Evolutionary conservation across 305 asterid species (phyloP).

Genomic region (Fraxinus dipetala): DNA sequence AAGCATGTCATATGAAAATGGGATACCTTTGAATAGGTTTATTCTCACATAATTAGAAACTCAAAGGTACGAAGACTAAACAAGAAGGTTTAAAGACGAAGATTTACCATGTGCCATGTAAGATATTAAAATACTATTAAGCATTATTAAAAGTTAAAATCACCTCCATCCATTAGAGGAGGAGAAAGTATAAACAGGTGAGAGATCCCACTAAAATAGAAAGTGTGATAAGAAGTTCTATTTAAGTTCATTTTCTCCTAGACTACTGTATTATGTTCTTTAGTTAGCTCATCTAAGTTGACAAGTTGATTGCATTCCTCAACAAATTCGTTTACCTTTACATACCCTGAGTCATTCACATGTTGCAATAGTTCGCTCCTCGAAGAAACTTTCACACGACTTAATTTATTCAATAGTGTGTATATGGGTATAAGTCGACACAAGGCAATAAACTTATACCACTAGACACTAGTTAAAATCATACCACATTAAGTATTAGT

Average conservation of each 20-base stretch:
- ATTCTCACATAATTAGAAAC: not conserved
- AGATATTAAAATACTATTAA: too few species aligned
- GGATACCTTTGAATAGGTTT: not conserved
- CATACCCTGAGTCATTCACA: not conserved
- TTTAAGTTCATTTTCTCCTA: not conserved
- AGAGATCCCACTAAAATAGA: not conserved
- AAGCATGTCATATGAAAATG: conserved; percentile 28
- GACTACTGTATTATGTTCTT: not conserved
- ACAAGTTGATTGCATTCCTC: not conserved
- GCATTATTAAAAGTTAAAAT: not conserved
- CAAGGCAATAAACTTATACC: not conserved
- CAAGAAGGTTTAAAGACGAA: not conserved
- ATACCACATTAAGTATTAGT: not conserved
- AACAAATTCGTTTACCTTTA: not conserved
- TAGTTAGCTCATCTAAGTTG: not conserved
- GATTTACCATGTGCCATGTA: not conserved
- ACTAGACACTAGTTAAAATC: not conserved
- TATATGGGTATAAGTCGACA: not conserved
- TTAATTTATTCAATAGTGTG: not conserved
- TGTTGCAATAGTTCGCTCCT: not conserved
- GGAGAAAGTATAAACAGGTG: not conserved
- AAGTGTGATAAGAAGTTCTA: not conserved
- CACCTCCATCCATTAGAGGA: not conserved
- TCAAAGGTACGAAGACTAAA: not conserved
- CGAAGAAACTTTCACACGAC: not conserved